phyloP scores from a whole-genome alignment of 164 flowering plant species.

The Liriodendron chinense region DNA sequence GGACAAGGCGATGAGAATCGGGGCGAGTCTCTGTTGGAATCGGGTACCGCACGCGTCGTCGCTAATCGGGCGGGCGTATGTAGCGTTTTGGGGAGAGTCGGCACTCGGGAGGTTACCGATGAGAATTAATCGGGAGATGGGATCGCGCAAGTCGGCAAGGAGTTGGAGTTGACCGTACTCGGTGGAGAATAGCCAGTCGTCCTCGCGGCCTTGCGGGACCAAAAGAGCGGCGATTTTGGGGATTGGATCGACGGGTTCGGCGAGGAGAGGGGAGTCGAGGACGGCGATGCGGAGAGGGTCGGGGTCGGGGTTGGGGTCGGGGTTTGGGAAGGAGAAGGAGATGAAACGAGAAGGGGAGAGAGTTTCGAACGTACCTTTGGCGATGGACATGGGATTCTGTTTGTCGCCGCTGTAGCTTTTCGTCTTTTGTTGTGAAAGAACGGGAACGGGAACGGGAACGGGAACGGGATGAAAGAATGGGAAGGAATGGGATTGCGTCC shows the following conservation, averaged over 20 bases:
- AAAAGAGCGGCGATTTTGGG: conserved; percentile 63
- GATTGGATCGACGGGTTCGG: conserved; percentile 17
- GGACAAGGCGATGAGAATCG: conserved; percentile 50
- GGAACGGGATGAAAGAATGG: too few relatives aligned
- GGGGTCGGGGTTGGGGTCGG: conserved; percentile 13
- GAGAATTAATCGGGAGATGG: conserved; percentile 66
- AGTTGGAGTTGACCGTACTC: conserved; percentile 74
- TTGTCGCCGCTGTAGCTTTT: too few relatives aligned
- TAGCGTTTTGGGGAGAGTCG: neutral
- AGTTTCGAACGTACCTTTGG: conserved; percentile 49
- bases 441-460: too few relatives aligned
- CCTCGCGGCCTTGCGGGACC: conserved; percentile 67
- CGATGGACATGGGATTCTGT: conserved; percentile 37
- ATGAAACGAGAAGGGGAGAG: conserved; percentile 64
- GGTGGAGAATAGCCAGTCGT: conserved; percentile 87
- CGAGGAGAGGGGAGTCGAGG: conserved; percentile 48
- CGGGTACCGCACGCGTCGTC: neutral
- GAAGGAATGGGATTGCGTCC: too few relatives aligned
- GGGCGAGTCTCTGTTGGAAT: conserved; percentile 37
- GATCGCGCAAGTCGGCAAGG: conserved; percentile 39
- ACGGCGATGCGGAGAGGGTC: conserved; percentile 53
- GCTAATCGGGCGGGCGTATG: conserved; percentile 12
- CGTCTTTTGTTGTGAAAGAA: too few relatives aligned
- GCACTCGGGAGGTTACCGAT: conserved; percentile 39
- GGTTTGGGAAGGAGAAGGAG: conserved; percentile 69